These are phyloP conservation scores for Solanum ossicruentum DNA, from an alignment of 257 asterid genomes.

Conservation along the genomic window DNA sequence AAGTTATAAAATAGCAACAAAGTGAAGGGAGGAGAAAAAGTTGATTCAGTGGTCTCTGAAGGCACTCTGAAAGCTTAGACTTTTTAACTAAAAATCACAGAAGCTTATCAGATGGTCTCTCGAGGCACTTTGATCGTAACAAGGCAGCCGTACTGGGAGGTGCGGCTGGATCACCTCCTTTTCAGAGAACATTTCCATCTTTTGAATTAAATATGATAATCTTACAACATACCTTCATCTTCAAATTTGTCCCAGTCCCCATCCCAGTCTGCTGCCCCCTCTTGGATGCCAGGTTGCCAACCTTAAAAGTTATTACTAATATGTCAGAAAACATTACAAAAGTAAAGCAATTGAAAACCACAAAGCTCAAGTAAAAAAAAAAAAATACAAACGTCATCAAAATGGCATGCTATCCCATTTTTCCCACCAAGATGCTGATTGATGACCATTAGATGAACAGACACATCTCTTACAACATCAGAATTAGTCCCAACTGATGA, in stretches of 20 bases:
- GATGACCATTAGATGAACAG: background rate
- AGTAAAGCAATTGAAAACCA: background rate
- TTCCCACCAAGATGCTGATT: background rate
- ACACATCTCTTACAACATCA: background rate
- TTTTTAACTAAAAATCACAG: background rate
- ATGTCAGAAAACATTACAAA: background rate
- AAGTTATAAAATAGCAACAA: background rate
- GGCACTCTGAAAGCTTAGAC: background rate
- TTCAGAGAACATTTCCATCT: background rate
- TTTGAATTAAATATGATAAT: background rate
- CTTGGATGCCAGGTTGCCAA: slow-evolving; percentile 95
- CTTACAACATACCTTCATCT: slow-evolving; percentile 57
- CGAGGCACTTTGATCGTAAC: background rate
- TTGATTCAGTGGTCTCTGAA: background rate
- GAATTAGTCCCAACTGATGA: background rate
- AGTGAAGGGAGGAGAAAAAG: background rate
- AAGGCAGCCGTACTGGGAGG: background rate
- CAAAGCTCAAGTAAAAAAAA: background rate
- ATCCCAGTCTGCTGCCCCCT: slow-evolving; percentile 95
- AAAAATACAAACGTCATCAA: background rate
- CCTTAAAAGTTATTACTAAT: slow-evolving; percentile 29
- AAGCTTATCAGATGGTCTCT: background rate
- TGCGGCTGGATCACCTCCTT: background rate
- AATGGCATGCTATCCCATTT: background rate
- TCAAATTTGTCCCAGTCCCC: slow-evolving; percentile 93